Conservation (phyloP, 1,139 yeast species). For the Kluyveromyces sp. region DNA sequence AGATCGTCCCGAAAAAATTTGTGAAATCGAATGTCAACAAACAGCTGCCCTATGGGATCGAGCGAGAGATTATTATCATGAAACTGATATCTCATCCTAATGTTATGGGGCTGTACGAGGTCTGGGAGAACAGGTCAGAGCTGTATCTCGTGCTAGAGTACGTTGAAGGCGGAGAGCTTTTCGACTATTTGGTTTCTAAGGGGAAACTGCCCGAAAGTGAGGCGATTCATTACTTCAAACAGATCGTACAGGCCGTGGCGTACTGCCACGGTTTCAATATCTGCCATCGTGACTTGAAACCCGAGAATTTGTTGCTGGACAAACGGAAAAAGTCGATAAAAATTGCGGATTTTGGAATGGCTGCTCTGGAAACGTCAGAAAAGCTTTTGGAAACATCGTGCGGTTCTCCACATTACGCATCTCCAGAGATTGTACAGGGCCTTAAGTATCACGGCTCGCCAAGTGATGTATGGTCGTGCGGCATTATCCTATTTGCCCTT, state of each 20-base stretch:
- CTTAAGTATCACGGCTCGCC: slow-evolving; percentile 75
- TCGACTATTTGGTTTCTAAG: slow-evolving; percentile 67
- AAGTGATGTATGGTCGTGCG: slow-evolving; percentile 83
- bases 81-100: slow-evolving; percentile 70
- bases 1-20: slow-evolving; percentile 57
- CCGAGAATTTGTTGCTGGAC: slow-evolving; percentile 67
- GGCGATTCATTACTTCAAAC: slow-evolving; percentile 69
- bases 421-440: slow-evolving; percentile 80
- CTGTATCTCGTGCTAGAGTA: slow-evolving; percentile 68
- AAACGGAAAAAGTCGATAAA: slow-evolving; percentile 55
- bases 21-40: slow-evolving; percentile 10
- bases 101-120: slow-evolving; percentile 69
- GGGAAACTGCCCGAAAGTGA: slow-evolving; percentile 74
- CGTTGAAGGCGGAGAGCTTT: slow-evolving; percentile 78
- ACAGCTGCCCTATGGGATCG: slow-evolving; percentile 60
- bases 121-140: slow-evolving; percentile 77
- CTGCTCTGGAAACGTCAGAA: slow-evolving; percentile 69
- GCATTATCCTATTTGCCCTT: slow-evolving; percentile 70
- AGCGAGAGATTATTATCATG: slow-evolving; percentile 78
- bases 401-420: slow-evolving; percentile 84
- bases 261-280: slow-evolving; percentile 76
- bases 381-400: slow-evolving; percentile 70
- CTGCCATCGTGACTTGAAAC: slow-evolving; percentile 76
- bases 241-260: slow-evolving; percentile 70
- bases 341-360: slow-evolving; percentile 85